Evolutionary conservation across 108 stramenopile genomes (phyloP).

Genomic region (Chaetoceros tenuissimus): DNA sequence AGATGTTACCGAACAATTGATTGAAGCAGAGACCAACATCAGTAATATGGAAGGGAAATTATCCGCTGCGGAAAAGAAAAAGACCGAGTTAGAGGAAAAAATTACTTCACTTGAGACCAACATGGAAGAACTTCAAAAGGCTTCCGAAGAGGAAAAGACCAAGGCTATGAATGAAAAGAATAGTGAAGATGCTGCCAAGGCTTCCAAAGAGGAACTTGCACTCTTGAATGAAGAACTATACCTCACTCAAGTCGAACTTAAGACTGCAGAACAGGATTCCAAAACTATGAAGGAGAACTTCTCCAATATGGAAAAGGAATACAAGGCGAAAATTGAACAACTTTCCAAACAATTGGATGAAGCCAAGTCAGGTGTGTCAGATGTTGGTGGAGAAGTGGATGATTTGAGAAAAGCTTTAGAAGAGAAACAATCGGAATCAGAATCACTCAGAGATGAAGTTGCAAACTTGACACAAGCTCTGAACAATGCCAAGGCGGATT

Average conservation of each 20-base stretch:
- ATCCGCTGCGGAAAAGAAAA: slow-evolving; percentile 40
- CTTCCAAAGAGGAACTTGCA: slow-evolving; percentile 51
- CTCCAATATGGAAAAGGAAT: slow-evolving; percentile 40
- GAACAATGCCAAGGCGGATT: slow-evolving; percentile 63
- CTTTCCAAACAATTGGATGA: slow-evolving; percentile 44
- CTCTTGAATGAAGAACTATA: slow-evolving; percentile 43
- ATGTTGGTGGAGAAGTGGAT: slow-evolving; percentile 41
- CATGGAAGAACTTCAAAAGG: slow-evolving; percentile 5
- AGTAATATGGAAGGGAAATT: slow-evolving; percentile 52
- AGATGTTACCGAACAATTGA: slow-evolving; percentile 79
- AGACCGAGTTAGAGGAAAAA: slow-evolving; percentile 21
- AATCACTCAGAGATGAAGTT: slow-evolving; percentile 46
- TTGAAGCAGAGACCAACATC: slow-evolving; percentile 73
- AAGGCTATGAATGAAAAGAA: not conserved
- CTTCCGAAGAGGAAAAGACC: not conserved
- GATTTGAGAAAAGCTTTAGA: slow-evolving; percentile 30
- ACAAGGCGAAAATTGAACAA: slow-evolving; percentile 48
- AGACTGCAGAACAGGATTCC: slow-evolving; percentile 64
- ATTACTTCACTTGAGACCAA: slow-evolving; percentile 10
- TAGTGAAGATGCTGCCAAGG: not conserved
- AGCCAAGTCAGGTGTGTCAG: slow-evolving; percentile 24
- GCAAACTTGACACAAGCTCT: slow-evolving; percentile 50
- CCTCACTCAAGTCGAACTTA: slow-evolving; percentile 40
- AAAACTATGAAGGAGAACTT: slow-evolving; percentile 21
- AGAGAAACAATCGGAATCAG: slow-evolving; percentile 28